A percentile compares a stretch with the other conserved stretches of the same genome.
Evolutionary conservation across 179 eudicot species (phyloP).

Genomic region (Silene coronaria): DNA sequence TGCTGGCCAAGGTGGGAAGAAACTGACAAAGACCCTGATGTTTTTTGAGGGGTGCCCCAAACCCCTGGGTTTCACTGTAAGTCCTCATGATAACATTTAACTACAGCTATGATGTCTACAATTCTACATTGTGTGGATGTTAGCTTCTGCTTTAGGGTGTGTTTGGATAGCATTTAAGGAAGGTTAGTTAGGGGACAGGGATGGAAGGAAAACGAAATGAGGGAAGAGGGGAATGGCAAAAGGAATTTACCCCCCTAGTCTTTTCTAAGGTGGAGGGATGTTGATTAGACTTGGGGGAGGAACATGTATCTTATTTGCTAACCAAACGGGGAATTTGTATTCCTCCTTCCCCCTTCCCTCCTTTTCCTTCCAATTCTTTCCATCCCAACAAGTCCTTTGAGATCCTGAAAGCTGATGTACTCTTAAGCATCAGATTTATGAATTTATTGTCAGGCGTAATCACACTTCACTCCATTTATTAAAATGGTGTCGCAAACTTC

Average conservation of each 20-base stretch:
- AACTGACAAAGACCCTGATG: slow-evolving; percentile 47
- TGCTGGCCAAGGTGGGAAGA: slow-evolving; percentile 52
- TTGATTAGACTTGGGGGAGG: not conserved
- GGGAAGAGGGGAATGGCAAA: not conserved
- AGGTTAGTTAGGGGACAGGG: not conserved
- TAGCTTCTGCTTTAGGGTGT: not conserved
- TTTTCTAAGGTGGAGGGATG: not conserved
- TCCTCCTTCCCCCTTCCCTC: too few relatives aligned
- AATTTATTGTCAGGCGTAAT: not conserved
- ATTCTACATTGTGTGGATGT: not conserved
- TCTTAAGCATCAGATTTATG: not conserved
- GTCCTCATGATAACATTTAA: slow-evolving; percentile 16
- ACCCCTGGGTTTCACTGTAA: slow-evolving; percentile 55
- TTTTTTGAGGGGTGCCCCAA: slow-evolving; percentile 49
- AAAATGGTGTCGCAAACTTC: not conserved
- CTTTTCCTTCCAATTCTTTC: not conserved
- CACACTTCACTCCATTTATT: not conserved
- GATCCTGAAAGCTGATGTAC: not conserved
- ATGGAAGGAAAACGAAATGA: not conserved
- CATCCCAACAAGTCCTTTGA: too few relatives aligned
- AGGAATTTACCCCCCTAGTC: not conserved
- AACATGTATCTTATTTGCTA: not conserved
- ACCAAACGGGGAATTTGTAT: too few relatives aligned
- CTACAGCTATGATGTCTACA: not conserved
- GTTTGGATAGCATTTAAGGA: not conserved